These are phyloP conservation scores for Cunninghamia lanceolata DNA, from an alignment of 75 land plant species.

Conservation along the genomic window DNA sequence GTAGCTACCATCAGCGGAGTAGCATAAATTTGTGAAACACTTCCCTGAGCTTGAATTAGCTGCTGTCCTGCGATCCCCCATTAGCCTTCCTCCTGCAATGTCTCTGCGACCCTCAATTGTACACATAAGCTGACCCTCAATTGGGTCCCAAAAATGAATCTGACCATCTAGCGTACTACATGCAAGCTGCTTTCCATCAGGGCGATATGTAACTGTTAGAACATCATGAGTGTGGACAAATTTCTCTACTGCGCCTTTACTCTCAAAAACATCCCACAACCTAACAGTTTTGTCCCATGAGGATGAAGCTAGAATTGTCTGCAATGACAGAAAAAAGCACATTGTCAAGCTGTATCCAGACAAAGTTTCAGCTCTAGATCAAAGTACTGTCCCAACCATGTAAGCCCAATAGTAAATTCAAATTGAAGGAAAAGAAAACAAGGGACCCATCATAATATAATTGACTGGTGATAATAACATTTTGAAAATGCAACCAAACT, in stretches of 20 bases:
- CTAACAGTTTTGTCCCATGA: conserved; percentile 97
- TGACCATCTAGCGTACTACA: conserved; percentile 91
- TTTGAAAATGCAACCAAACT: not conserved
- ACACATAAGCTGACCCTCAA: conserved; percentile 75
- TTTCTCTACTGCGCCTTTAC: conserved; percentile 83
- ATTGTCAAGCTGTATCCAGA: not conserved
- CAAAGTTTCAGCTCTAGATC: not conserved
- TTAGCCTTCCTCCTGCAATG: conserved; percentile 89
- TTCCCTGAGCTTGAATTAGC: conserved; percentile 87
- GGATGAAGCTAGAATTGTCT: conserved; percentile 88
- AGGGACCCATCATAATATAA: not conserved
- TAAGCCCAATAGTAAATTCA: not conserved
- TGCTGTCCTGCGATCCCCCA: conserved; percentile 89
- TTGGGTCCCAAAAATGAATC: conserved; percentile 94
- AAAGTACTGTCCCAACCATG: not conserved
- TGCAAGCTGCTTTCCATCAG: conserved; percentile 96
- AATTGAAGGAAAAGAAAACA: not conserved
- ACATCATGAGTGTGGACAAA: conserved; percentile 92
- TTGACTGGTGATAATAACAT: not conserved
- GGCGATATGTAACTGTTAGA: conserved; percentile 87
- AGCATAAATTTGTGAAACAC: conserved; percentile 79
- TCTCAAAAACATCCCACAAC: conserved; percentile 91
- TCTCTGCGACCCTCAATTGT: conserved; percentile 94
- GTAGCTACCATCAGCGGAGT: conserved; percentile 94
- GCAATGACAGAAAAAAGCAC: not conserved